A percentile compares a stretch with the other conserved stretches of the same genome.
Evolutionary conservation across 2,329 filamentous ascomycete species (phyloP).

Genomic region (Shiraia sp.): DNA sequence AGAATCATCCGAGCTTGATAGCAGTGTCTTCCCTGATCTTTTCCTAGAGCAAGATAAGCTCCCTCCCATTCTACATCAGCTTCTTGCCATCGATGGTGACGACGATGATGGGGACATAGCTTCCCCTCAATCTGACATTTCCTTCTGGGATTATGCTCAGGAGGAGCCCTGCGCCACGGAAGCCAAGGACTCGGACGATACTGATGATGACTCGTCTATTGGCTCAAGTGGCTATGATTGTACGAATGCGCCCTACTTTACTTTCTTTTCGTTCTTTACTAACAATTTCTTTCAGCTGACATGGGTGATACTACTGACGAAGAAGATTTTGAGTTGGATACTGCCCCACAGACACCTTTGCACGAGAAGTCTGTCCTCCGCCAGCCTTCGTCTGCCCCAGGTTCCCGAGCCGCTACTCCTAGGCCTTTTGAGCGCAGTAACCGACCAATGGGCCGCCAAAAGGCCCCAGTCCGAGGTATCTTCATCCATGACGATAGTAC

Average conservation of each 20-base stretch:
- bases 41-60: conserved; percentile 76
- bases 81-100: conserved; percentile 64
- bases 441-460: conserved; percentile 28
- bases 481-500: conserved; percentile 43
- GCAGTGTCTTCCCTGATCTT: conserved; percentile 74
- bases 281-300: conserved; percentile 55
- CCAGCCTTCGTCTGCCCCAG: conserved; percentile 52
- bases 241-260: conserved; percentile 47
- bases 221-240: conserved; percentile 62
- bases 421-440: conserved; percentile 44
- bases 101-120: conserved; percentile 53
- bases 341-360: conserved; percentile 52
- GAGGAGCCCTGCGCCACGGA: conserved; percentile 48
- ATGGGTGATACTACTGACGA: conserved; percentile 64
- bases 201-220: conserved; percentile 50
- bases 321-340: conserved; percentile 49
- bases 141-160: conserved; percentile 67
- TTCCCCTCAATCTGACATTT: conserved; percentile 47
- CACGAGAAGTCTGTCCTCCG: conserved; percentile 51
- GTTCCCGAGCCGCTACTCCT: conserved; percentile 41
- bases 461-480: conserved; percentile 39
- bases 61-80: conserved; percentile 71
- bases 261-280: conserved; percentile 43
- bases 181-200: conserved; percentile 33
- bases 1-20: conserved; percentile 59